Evolutionary conservation across 2,329 filamentous ascomycete genomes (phyloP), one percentile per base, ranked within the genome.

Genomic region (Neofusicoccum parvum): DNA sequence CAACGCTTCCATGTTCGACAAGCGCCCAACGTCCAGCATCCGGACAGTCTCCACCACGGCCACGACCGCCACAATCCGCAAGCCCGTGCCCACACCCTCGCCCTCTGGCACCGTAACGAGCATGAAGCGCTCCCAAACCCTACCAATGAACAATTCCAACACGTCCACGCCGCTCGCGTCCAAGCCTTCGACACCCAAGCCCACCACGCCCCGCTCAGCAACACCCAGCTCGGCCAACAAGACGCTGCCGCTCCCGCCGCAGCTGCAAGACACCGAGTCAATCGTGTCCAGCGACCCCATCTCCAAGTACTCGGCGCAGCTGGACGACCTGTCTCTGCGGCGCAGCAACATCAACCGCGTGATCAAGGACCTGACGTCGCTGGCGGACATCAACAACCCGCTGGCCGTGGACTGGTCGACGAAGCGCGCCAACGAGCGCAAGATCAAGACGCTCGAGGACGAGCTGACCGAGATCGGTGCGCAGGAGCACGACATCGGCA

Each of bases 401-500:
- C 69, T 80, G 39, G 56, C 77, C 37, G 77, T 74, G 15, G 76
- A 78, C 65, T 74, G 78, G 51, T 73, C 72, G 64, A 71, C 71
- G 23, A 73, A 73, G 65, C 63, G 77, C 14, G 65, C 76, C 50
- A 72, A 72, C 4, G 77, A 80, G 64, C 70, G 71, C 66, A 69
- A 72, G 54, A 74, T 78, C 69, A 75, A 75, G 65, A 70, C 69
- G 23, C 74, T 78, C 65, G 73, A 75, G 65, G 72, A 73, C n/a
- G 77, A 79, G 69, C 64, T 80, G 66, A 71, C 71, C 14, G 76
- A 79, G 65, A 74, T 80, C 45, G 72, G 70, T 67, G 65, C 69
- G 0, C 73, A 76, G 66, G 78, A 79, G 66, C 76, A 80, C 67
- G 78, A 79, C 49, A 70, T 79, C 6, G 78, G 78, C 3, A 65